Evolutionary conservation across 257 asterid genomes (phyloP).

Genomic region (Fraxinus pennsylvanica): DNA sequence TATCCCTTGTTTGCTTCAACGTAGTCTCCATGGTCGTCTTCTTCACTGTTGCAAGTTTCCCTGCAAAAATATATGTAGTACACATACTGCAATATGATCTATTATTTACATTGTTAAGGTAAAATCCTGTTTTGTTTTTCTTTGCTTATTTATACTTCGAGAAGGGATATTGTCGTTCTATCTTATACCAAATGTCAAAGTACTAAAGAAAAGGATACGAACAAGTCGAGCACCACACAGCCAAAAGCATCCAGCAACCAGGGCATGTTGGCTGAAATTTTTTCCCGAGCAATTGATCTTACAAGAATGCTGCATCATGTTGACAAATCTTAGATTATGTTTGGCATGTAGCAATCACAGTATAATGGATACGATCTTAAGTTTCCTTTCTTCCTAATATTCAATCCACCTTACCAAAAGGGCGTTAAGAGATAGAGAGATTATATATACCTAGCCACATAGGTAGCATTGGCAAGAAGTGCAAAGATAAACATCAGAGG

Average conservation of each 20-base stretch:
- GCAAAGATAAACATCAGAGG: slow-evolving; percentile 95
- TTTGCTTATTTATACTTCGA: background rate
- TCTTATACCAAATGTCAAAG: background rate
- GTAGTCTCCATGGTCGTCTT: slow-evolving; percentile 34
- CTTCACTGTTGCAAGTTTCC: slow-evolving; percentile 23
- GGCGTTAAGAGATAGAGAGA: background rate
- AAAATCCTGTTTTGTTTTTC: slow-evolving; percentile 11
- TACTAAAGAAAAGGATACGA: slow-evolving; percentile 65
- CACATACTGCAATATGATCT: slow-evolving; percentile 80
- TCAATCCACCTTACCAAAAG: background rate
- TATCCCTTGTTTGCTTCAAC: background rate
- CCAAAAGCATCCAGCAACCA: slow-evolving; percentile 93
- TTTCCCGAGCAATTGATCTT: slow-evolving; percentile 69
- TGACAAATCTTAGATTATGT: background rate
- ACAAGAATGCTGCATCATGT: slow-evolving; percentile 73
- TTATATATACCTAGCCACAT: slow-evolving; percentile 70
- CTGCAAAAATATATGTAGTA: slow-evolving; percentile 55
- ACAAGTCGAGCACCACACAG: slow-evolving; percentile 77
- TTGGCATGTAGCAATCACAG: background rate
- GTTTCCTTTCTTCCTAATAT: background rate
- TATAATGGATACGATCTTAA: background rate
- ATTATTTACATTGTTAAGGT: slow-evolving; percentile 42
- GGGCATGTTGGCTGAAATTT: slow-evolving; percentile 76
- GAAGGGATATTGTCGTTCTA: background rate
- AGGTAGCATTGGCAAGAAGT: slow-evolving; percentile 66